phyloP scores from a whole-genome alignment of 371 early-diverging fungal genomes.

The Circinella minor region DNA sequence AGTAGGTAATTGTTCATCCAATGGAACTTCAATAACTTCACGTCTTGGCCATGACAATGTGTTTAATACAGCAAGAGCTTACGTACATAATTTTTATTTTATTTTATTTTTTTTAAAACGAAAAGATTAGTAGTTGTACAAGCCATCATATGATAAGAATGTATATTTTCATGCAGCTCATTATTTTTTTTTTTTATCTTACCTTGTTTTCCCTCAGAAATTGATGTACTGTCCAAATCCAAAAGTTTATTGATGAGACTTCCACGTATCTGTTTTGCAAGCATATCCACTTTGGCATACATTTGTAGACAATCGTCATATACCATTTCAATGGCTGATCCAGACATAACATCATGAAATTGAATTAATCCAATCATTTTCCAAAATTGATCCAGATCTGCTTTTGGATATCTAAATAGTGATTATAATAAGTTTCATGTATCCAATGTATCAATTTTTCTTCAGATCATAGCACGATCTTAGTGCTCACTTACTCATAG shows the following conservation, averaged over 20 bases:
- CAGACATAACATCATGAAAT: slow-evolving; percentile 94
- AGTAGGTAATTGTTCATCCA: slow-evolving; percentile 38
- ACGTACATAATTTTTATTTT: no score
- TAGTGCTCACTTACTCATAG: background rate
- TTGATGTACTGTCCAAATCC: slow-evolving; percentile 15
- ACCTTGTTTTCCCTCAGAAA: slow-evolving; percentile 25
- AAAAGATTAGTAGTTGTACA: background rate
- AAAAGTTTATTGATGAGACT: slow-evolving; percentile 37
- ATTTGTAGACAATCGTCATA: slow-evolving; percentile 81
- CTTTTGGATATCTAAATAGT: slow-evolving; percentile 65
- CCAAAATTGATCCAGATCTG: slow-evolving; percentile 85
- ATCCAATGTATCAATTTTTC: background rate
- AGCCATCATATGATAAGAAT: background rate
- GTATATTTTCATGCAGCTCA: background rate
- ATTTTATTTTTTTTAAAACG: background rate
- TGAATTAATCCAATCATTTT: slow-evolving; percentile 90
- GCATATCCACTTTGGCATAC: slow-evolving; percentile 44
- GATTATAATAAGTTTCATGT: background rate
- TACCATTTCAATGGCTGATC: slow-evolving; percentile 89
- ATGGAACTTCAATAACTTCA: slow-evolving; percentile 74
- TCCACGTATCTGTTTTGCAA: slow-evolving; percentile 43
- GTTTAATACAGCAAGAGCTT: slow-evolving; percentile 74
- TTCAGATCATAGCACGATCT: background rate
- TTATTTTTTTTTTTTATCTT: background rate
- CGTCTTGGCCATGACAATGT: slow-evolving; percentile 79